Evolutionary conservation across 2,329 filamentous ascomycete species (phyloP).

Genomic region (Cadophora malorum): DNA sequence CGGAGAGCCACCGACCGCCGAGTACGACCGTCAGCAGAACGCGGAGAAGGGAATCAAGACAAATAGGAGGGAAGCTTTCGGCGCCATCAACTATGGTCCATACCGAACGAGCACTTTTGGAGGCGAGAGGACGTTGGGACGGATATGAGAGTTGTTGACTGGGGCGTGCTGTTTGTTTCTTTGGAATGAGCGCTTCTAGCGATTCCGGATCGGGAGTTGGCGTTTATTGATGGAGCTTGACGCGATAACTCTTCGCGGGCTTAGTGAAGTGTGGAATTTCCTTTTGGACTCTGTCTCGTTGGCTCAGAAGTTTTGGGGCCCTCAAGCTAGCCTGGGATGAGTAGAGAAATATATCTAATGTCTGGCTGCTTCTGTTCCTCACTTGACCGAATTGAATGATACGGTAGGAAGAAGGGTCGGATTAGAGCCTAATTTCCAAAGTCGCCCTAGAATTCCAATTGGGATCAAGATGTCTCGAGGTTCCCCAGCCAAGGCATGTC

Average conservation of each 20-base stretch:
- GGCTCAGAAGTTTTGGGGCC: not conserved
- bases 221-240: not conserved
- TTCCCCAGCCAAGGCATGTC: not conserved
- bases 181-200: not conserved
- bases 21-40: constrained; percentile 32
- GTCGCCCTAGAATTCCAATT: no score
- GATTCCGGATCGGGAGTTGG: not conserved
- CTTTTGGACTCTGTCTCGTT: not conserved
- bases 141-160: not conserved
- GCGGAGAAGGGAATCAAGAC: constrained; percentile 27
- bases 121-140: constrained; percentile 18
- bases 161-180: not conserved
- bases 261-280: not conserved
- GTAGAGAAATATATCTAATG: no score
- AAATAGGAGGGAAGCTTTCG: constrained; percentile 28
- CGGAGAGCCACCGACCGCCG: constrained; percentile 34
- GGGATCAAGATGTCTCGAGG: not conserved
- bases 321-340: no score
- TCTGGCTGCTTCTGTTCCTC: no score
- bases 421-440: not conserved
- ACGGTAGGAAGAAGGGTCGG: not conserved
- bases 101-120: constrained; percentile 26
- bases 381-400: not conserved
- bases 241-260: not conserved
- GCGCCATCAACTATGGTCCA: constrained; percentile 32